Percentiles rank a stretch among this genome's conserved stretches.
phyloP scores from a whole-genome alignment of 2,329 filamentous ascomycete genomes.

The Aspergillus japonicus region DNA sequence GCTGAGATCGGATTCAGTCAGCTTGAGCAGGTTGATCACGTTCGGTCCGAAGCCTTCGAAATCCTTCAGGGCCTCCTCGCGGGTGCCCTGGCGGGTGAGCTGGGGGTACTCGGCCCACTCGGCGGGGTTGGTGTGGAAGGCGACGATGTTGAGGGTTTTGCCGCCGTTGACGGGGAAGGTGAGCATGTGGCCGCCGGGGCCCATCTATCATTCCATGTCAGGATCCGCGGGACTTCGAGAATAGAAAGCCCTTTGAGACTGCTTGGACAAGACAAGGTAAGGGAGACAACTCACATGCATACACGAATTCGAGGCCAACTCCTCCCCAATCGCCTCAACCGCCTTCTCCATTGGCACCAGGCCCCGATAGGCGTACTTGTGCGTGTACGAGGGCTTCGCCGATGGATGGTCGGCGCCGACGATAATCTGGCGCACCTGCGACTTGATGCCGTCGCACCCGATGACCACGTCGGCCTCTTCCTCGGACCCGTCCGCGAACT shows the following conservation, averaged over 20 bases:
- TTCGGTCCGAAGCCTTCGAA: constrained; percentile 24
- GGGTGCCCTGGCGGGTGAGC: constrained; percentile 20
- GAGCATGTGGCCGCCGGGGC: constrained; percentile 47
- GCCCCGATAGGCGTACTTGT: constrained; percentile 46
- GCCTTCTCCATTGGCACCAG: constrained; percentile 35
- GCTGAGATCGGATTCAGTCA: constrained; percentile 30
- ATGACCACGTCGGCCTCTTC: constrained; percentile 46
- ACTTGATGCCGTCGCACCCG: constrained; percentile 53
- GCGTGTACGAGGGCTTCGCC: constrained; percentile 48
- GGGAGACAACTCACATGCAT: constrained; percentile 28
- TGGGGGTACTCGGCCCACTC: constrained; percentile 23
- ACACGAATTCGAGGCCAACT: constrained; percentile 38
- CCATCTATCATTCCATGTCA: constrained; percentile 25
- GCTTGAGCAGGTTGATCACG: constrained; percentile 24
- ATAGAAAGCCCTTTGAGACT: too few relatives aligned
- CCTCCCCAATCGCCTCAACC: constrained; percentile 46
- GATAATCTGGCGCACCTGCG: constrained; percentile 46
- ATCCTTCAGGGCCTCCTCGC: constrained; percentile 23
- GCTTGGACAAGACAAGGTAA: too few relatives aligned
- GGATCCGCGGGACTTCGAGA: too few relatives aligned
- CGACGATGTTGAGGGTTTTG: constrained; percentile 49
- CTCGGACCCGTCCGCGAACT: constrained; percentile 46
- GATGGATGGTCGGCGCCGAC: constrained; percentile 44
- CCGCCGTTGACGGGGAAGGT: constrained; percentile 52
- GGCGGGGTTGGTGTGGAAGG: constrained; percentile 35